Conservation (phyloP, 192 early-diverging fungal species). For the Cetraspora pellucida region DNA sequence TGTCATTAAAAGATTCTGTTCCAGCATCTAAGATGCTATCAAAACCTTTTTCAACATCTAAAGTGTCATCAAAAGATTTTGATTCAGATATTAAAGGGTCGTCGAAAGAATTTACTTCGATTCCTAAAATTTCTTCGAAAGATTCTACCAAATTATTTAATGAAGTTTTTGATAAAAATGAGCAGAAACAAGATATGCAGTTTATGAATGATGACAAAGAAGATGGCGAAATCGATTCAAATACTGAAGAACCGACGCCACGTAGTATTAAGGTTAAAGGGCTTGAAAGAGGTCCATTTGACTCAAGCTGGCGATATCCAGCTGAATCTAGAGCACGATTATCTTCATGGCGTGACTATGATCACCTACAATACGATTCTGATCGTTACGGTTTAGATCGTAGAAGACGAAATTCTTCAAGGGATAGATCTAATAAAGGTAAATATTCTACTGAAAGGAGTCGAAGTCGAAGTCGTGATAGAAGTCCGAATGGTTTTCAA, state of each 20-base stretch:
- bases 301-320: conserved; percentile 1
- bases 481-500: conserved; percentile 17
- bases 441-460: neutral
- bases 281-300: neutral
- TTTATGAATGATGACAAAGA: conserved; percentile 7
- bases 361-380: neutral
- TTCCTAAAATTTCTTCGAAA: no score
- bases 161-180: neutral
- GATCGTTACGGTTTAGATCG: conserved; percentile 8
- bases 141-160: neutral
- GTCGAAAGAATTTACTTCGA: neutral
- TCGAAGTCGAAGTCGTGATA: conserved; percentile 16
- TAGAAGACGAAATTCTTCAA: conserved; percentile 14
- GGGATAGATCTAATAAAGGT: neutral
- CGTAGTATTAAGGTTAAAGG: neutral
- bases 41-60: no score
- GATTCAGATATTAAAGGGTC: neutral
- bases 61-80: no score
- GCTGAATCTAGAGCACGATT: neutral
- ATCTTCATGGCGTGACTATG: neutral
- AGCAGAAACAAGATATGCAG: neutral
- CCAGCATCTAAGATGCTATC: no score
- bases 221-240: conserved; percentile 17
- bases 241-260: neutral
- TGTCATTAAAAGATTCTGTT: no score